These are phyloP conservation scores for Dendrobium catenatum DNA, from an alignment of 106 monocot genomes.

Conservation along the genomic window DNA sequence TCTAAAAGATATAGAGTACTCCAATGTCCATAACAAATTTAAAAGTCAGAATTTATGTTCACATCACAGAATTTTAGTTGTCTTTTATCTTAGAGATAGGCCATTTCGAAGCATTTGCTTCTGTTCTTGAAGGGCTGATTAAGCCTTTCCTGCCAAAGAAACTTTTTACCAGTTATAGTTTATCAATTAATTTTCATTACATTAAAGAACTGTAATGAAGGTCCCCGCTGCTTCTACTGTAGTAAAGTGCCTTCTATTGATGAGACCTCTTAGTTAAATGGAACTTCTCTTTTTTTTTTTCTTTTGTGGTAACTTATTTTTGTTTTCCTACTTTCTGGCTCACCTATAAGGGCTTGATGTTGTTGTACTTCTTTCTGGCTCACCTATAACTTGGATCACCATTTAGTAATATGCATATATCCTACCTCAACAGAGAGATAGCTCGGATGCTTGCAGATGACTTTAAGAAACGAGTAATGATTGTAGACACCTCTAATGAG, in stretches of 20 bases:
- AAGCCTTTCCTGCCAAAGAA: background rate
- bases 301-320: background rate
- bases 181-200: background rate
- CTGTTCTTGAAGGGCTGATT: background rate
- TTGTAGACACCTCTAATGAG: conserved; percentile 98
- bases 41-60: too few relatives aligned
- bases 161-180: background rate
- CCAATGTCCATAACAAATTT: too few relatives aligned
- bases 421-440: conserved; percentile 51
- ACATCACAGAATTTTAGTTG: too few relatives aligned
- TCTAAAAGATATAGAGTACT: too few relatives aligned
- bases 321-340: background rate
- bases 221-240: background rate
- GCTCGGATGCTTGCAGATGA: conserved; percentile 85
- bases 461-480: conserved; percentile 82
- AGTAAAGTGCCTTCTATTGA: background rate
- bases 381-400: background rate
- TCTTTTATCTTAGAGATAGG: background rate
- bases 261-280: background rate
- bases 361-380: background rate
- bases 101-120: background rate
- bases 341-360: background rate
- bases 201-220: background rate
- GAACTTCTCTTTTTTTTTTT: background rate
- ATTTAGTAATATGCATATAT: background rate